A percentile compares a stretch with the other conserved stretches of the same genome.
Evolutionary conservation across 148 eudicot species (phyloP).

Genomic region (Camellia granthamiana): DNA sequence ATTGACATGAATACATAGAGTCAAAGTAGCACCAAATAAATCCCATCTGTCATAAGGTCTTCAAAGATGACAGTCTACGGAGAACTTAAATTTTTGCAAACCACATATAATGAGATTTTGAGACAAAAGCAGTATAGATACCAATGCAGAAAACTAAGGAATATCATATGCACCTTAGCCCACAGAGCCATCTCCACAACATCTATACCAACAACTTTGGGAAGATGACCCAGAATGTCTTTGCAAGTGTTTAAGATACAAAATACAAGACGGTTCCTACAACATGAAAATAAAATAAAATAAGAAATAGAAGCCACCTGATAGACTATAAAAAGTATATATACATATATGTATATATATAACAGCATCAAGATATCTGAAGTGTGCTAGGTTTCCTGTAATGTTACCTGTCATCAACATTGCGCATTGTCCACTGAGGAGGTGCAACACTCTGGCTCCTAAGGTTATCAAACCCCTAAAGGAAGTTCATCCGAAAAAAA

Average conservation of each 20-base stretch:
- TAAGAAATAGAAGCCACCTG: background rate
- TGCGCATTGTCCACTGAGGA: constrained; percentile 99
- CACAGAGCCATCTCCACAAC: constrained; percentile 99
- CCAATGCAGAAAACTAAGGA: background rate
- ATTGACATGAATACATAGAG: background rate
- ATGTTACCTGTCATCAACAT: constrained; percentile 85
- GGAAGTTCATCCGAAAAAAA: constrained; percentile 11
- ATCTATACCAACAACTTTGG: constrained; percentile 96
- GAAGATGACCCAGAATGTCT: constrained; percentile 75
- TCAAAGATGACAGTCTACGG: background rate
- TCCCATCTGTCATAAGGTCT: background rate
- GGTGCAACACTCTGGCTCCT: constrained; percentile 91
- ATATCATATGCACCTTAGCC: constrained; percentile 70
- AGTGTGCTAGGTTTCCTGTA: background rate
- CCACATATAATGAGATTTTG: background rate
- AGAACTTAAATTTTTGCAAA: background rate
- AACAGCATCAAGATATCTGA: background rate
- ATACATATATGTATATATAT: background rate
- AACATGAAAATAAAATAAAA: constrained; percentile 12
- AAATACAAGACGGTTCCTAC: constrained; percentile 80
- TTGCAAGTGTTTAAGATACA: constrained; percentile 80
- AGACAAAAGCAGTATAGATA: background rate
- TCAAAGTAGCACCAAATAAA: background rate
- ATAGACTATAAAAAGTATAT: background rate
- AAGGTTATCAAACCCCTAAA: constrained; percentile 97